These are phyloP conservation scores for Fusarium tanahbumbuense DNA, from an alignment of 2,329 filamentous ascomycete species.

Conservation along the genomic window DNA sequence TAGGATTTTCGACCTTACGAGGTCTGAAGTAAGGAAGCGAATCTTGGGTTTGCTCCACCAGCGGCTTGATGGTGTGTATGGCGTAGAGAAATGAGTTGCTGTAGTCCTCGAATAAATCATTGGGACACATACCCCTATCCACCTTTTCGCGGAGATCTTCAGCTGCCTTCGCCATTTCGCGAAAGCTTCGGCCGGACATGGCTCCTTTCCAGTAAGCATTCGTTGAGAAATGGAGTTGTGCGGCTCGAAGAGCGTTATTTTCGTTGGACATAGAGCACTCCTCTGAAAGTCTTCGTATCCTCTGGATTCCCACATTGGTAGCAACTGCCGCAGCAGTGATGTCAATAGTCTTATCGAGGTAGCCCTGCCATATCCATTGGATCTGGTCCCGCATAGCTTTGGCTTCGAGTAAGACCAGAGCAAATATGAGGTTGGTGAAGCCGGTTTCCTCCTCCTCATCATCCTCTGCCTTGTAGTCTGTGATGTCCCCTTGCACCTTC, in stretches of 20 bases:
- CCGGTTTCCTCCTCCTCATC: neutral
- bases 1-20: fast-evolving
- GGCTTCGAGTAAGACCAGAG: neutral
- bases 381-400: neutral
- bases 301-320: neutral
- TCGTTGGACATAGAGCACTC: neutral
- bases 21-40: neutral
- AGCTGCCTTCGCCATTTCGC: neutral
- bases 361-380: neutral
- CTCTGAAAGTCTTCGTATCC: neutral
- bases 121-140: neutral
- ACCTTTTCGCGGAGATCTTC: neutral
- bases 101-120: neutral
- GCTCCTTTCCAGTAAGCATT: neutral
- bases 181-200: neutral
- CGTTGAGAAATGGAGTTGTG: neutral
- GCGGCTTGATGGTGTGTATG: neutral
- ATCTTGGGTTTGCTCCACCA: neutral
- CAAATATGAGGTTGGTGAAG: neutral
- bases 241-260: neutral
- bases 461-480: neutral
- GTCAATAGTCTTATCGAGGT: neutral
- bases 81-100: neutral
- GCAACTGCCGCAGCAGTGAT: neutral
- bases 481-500: neutral